A percentile compares a stretch with the other conserved stretches of the same genome.
These are phyloP conservation scores for Fagopyrum homotropicum DNA, from an alignment of 148 eudicot genomes.

Conservation along the genomic window DNA sequence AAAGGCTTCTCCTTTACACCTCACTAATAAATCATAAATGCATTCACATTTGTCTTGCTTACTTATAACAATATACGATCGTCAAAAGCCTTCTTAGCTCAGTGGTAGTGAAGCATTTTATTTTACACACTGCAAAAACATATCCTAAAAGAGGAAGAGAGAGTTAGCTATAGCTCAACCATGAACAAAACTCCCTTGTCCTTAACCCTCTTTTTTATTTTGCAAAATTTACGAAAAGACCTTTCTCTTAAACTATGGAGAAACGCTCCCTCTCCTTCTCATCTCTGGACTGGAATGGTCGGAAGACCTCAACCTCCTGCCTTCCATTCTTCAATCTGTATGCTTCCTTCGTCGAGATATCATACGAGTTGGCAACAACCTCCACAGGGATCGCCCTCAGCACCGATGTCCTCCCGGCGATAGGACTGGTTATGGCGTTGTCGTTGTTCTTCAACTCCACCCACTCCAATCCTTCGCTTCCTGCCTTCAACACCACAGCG, in stretches of 20 bases:
- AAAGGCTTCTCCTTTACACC: constrained; percentile 7
- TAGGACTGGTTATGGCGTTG: constrained; percentile 30
- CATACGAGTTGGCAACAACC: constrained; percentile 41
- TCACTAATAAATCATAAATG: background rate
- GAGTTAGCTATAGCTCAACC: background rate
- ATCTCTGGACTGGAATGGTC: constrained; percentile 23
- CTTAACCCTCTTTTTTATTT: constrained; percentile 2
- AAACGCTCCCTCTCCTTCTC: constrained; percentile 14
- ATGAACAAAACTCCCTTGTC: background rate
- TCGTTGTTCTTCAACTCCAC: constrained; percentile 47
- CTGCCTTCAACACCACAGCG: constrained; percentile 43
- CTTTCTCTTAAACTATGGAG: constrained; percentile 10
- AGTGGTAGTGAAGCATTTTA: constrained; percentile 27
- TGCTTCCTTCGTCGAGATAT: constrained; percentile 45
- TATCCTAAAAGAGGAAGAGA: constrained; percentile 1
- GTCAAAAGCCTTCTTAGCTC: constrained; percentile 11
- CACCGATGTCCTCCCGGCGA: constrained; percentile 44
- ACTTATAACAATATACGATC: background rate
- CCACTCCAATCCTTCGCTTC: constrained; percentile 46
- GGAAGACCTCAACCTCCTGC: constrained; percentile 33
- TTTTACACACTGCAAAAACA: background rate
- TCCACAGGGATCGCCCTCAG: constrained; percentile 43
- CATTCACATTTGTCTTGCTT: background rate
- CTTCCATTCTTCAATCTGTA: constrained; percentile 42
- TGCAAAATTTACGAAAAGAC: constrained; percentile 4